Percentiles rank a stretch among this genome's conserved stretches.
Conservation (phyloP, 306 rosid species). For the Boehmeria nivea region DNA sequence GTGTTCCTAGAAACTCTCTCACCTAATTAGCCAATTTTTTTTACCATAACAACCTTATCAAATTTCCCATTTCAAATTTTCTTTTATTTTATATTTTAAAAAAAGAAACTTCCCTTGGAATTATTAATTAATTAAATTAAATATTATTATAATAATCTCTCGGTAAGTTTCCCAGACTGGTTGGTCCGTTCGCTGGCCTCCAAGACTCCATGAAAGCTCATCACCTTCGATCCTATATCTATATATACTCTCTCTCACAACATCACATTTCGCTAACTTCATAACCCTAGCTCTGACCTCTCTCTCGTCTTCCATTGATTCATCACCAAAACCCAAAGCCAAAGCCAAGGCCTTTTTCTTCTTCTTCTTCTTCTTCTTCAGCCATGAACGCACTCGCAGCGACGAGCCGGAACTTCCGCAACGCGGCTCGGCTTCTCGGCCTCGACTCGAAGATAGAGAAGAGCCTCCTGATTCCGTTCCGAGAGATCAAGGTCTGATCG, state of each 20-base stretch:
- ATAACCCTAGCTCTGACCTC: background rate
- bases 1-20: too few species aligned
- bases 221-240: slow-evolving; percentile 3
- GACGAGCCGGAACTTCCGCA: slow-evolving; percentile 51
- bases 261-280: background rate
- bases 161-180: slow-evolving; percentile 1
- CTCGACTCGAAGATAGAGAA: slow-evolving; percentile 55
- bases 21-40: background rate
- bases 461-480: slow-evolving; percentile 55
- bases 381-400: slow-evolving; percentile 67
- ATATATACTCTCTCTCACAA: slow-evolving; percentile 7
- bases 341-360: too few species aligned
- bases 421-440: slow-evolving; percentile 49
- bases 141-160: background rate
- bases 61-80: background rate
- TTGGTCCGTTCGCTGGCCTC: background rate
- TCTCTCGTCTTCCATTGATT: background rate
- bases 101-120: background rate
- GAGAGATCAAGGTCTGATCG: slow-evolving; percentile 57
- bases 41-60: background rate
- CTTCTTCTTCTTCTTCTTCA: background rate
- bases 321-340: too few species aligned
- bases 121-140: background rate
- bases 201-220: slow-evolving; percentile 6
- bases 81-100: too few species aligned